Evolutionary conservation across 2,329 filamentous ascomycete genomes (phyloP).

Genomic region (Fusarium torreyae): DNA sequence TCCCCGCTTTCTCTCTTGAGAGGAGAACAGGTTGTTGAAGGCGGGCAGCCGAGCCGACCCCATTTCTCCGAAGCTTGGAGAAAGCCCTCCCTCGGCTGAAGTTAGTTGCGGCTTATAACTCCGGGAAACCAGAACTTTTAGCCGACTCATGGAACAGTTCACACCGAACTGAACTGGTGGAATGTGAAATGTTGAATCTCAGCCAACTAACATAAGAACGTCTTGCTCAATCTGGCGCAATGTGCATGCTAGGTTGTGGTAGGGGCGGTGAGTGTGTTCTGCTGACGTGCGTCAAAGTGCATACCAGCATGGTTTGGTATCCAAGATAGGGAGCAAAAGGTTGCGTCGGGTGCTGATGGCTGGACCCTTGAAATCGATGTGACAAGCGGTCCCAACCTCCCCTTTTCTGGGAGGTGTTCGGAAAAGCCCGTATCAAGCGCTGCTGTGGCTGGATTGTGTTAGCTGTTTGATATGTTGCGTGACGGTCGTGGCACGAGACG

Average conservation of each 20-base stretch:
- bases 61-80: constrained; percentile 19
- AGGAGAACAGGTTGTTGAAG: constrained; percentile 1
- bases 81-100: constrained; percentile 9
- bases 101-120: constrained; percentile 13
- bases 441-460: neutral
- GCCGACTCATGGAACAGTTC: constrained; percentile 19
- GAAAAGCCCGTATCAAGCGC: constrained; percentile 21
- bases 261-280: constrained; percentile 39
- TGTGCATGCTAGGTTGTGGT: constrained; percentile 22
- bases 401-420: constrained; percentile 23
- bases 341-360: constrained; percentile 14
- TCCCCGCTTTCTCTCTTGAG: constrained; percentile 10
- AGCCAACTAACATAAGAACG: constrained; percentile 6
- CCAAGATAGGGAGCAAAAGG: constrained; percentile 2
- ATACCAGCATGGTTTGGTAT: constrained; percentile 20
- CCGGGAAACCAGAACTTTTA: constrained; percentile 16
- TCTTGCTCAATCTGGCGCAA: constrained; percentile 27
- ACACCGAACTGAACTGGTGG: constrained; percentile 19
- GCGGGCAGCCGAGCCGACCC: constrained; percentile 3
- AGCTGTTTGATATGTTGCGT: constrained; percentile 26
- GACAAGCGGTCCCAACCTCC: neutral
- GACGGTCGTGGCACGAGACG: constrained; percentile 12
- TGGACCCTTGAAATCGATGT: constrained; percentile 35
- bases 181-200: neutral
- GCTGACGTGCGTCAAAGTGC: constrained; percentile 38